phyloP scores from a whole-genome alignment of 805 yeast genomes.

The Candida tallmaniae region DNA sequence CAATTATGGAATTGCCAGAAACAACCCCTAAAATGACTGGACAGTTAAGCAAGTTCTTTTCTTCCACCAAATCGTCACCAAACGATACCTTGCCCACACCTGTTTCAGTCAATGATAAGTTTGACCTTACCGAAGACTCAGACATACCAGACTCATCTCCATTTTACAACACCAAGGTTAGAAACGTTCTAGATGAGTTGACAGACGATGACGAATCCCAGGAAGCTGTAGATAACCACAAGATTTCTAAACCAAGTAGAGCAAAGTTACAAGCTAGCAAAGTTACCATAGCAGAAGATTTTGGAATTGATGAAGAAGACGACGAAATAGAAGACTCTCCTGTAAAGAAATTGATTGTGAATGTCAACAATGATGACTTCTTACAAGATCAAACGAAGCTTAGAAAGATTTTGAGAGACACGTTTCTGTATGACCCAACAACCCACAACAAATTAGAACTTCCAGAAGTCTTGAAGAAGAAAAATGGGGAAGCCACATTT shows the following conservation, averaged over 20 bases:
- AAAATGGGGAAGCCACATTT: no score
- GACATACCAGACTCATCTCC: conserved; percentile 33
- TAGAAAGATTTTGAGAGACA: conserved; percentile 15
- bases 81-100: conserved; percentile 9
- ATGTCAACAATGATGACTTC: neutral
- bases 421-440: conserved; percentile 17
- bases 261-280: no score
- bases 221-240: neutral
- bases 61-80: conserved; percentile 2
- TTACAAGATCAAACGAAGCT: conserved; percentile 3
- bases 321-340: conserved; percentile 42
- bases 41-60: conserved; percentile 7
- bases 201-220: conserved; percentile 15
- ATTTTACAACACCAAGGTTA: neutral
- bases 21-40: conserved; percentile 8
- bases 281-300: conserved; percentile 9
- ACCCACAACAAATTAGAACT: neutral
- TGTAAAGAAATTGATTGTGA: conserved; percentile 6
- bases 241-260: neutral
- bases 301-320: conserved; percentile 24
- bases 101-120: conserved; percentile 2
- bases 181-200: conserved; percentile 11
- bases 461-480: neutral
- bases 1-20: conserved; percentile 1
- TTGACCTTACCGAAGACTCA: conserved; percentile 23